Percentiles rank a stretch among this genome's conserved stretches.
Conservation (phyloP, 805 yeast genomes). For the Saccharomycopsis javanensis region DNA sequence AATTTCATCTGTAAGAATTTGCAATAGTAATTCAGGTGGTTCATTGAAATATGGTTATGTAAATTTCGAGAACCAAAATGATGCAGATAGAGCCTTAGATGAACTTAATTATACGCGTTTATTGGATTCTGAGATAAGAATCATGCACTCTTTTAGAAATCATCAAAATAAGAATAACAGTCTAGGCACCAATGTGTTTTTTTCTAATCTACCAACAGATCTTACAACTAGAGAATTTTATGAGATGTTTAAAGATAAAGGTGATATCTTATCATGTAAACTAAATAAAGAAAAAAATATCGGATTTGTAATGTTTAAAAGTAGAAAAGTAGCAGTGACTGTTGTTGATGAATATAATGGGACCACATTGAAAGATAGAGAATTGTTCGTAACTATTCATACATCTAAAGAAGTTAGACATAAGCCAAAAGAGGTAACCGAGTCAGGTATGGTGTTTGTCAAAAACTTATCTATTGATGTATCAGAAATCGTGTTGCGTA, state of each 20-base stretch:
- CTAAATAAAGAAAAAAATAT: slow-evolving; percentile 30
- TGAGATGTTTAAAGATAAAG: slow-evolving; percentile 39
- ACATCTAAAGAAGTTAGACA: slow-evolving; percentile 24
- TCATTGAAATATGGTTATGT: slow-evolving; percentile 71
- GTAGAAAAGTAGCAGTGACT: slow-evolving; percentile 26
- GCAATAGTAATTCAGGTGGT: slow-evolving; percentile 40
- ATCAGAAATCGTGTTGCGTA: slow-evolving; percentile 24
- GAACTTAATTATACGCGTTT: slow-evolving; percentile 42
- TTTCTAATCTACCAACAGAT: slow-evolving; percentile 33
- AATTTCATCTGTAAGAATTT: slow-evolving; percentile 49
- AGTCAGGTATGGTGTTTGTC: slow-evolving; percentile 25
- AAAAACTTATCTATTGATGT: slow-evolving; percentile 27
- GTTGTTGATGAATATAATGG: slow-evolving; percentile 29
- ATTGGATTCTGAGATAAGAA: slow-evolving; percentile 37
- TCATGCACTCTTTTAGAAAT: slow-evolving; percentile 47
- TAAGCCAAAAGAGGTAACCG: slow-evolving; percentile 3
- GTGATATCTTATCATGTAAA: slow-evolving; percentile 36
- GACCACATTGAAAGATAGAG: slow-evolving; percentile 24
- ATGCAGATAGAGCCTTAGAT: slow-evolving; percentile 48
- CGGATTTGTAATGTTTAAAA: slow-evolving; percentile 33
- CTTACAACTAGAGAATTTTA: slow-evolving; percentile 38
- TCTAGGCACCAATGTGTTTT: slow-evolving; percentile 42
- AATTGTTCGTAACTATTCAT: slow-evolving; percentile 32
- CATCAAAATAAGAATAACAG: slow-evolving; percentile 30
- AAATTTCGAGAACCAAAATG: slow-evolving; percentile 41